A percentile compares a stretch with the other conserved stretches of the same genome.
Conservation (phyloP, 2,329 filamentous ascomycete genomes). For the Bipolaris victoriae region DNA sequence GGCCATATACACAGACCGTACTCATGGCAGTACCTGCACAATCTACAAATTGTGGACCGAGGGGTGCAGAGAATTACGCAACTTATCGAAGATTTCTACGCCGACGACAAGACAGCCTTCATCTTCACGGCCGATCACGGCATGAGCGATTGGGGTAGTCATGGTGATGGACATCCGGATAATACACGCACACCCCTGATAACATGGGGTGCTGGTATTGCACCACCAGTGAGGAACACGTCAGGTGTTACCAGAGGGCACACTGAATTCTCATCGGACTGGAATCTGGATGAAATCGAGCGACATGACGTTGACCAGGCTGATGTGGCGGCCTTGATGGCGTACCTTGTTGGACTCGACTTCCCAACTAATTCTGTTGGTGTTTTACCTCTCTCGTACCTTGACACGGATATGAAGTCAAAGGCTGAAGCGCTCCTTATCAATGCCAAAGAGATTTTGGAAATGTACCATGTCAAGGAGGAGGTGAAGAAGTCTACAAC, state of each 20-base stretch:
- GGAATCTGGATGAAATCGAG: constrained; percentile 79
- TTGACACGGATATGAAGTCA: constrained; percentile 72
- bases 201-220: constrained; percentile 90
- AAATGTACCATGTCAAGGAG: constrained; percentile 97
- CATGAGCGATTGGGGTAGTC: constrained; percentile 99
- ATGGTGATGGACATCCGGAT: constrained; percentile 95
- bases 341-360: constrained; percentile 83
- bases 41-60: constrained; percentile 91
- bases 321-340: constrained; percentile 94
- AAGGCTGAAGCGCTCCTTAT: constrained; percentile 85
- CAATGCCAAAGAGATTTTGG: constrained; percentile 85
- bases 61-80: constrained; percentile 84
- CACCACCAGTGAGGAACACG: constrained; percentile 67
- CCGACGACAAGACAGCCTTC: constrained; percentile 82
- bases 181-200: constrained; percentile 95
- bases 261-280: constrained; percentile 87
- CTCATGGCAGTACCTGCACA: constrained; percentile 92
- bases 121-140: constrained; percentile 98
- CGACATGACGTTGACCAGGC: constrained; percentile 93
- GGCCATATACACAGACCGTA: constrained; percentile 89
- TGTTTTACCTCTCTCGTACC: constrained; percentile 82
- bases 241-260: constrained; percentile 75
- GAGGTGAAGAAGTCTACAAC: constrained; percentile 77
- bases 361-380: constrained; percentile 97
- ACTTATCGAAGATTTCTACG: constrained; percentile 84